phyloP scores from a whole-genome alignment of 176 grass and related monocot genomes.

The Cenchrus americanus region DNA sequence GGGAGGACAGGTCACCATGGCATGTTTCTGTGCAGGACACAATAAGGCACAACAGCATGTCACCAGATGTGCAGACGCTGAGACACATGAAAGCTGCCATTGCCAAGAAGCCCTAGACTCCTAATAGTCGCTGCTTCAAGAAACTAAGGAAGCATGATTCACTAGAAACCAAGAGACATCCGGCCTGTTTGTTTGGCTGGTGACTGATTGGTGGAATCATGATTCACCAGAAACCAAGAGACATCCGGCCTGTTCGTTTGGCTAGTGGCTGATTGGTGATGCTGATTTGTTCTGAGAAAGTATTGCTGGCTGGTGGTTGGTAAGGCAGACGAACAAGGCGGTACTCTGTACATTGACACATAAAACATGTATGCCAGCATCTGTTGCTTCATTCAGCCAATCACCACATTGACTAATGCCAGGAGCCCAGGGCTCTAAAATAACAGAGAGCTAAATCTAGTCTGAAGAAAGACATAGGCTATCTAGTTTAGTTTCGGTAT shows the following conservation, averaged over 20 bases:
- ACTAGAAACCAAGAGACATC: background rate
- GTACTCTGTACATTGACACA: background rate
- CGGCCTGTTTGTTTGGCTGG: no score
- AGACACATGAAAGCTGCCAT: background rate
- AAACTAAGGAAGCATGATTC: conserved; percentile 19
- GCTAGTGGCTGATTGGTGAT: no score
- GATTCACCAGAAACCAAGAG: background rate
- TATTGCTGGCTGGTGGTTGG: no score
- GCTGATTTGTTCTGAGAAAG: no score
- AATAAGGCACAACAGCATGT: background rate
- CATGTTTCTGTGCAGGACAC: background rate
- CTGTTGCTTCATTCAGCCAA: conserved; percentile 5
- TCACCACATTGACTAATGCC: background rate
- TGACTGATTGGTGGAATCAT: no score
- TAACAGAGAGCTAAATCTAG: background rate
- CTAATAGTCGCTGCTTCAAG: background rate
- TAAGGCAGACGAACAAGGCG: no score
- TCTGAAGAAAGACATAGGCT: conserved; percentile 20
- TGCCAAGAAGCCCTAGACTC: background rate
- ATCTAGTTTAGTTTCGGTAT: background rate
- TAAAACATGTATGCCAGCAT: background rate
- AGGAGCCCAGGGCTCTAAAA: background rate
- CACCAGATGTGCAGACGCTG: background rate
- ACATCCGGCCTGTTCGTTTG: no score
- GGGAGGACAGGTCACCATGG: background rate